phyloP scores from a whole-genome alignment of 2,329 filamentous ascomycete genomes.

The Alternaria triticimaculans region DNA sequence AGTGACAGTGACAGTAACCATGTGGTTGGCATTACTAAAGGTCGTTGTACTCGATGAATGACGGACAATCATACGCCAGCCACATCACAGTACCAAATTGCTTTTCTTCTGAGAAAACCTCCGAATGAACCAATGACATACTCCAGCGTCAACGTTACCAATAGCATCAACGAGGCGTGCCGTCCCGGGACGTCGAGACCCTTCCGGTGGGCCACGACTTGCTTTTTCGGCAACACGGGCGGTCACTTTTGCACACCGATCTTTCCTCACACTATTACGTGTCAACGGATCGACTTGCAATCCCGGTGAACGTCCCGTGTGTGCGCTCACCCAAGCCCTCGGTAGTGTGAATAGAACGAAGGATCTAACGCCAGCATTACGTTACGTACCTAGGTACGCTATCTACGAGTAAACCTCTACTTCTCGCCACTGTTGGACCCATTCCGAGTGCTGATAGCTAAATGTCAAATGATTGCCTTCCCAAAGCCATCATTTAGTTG shows the following conservation, averaged over 20 bases:
- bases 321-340: background rate
- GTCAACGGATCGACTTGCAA: background rate
- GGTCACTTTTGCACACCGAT: background rate
- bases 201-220: background rate
- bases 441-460: background rate
- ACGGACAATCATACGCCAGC: background rate
- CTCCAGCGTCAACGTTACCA: background rate
- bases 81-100: background rate
- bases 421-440: background rate
- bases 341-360: background rate
- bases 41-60: background rate
- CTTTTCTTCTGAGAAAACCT: background rate
- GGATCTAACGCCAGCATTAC: background rate
- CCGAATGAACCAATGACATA: background rate
- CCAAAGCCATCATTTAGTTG: background rate
- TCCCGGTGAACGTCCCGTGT: background rate
- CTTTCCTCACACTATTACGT: background rate
- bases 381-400: too few species aligned
- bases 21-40: background rate
- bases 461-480: background rate
- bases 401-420: too few species aligned
- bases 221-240: background rate
- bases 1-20: background rate
- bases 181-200: background rate
- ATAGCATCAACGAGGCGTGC: background rate